A percentile compares a stretch with the other conserved stretches of the same genome.
phyloP scores from a whole-genome alignment of 768 basidiomycete species.

The Leucogyrophana mollusca region DNA sequence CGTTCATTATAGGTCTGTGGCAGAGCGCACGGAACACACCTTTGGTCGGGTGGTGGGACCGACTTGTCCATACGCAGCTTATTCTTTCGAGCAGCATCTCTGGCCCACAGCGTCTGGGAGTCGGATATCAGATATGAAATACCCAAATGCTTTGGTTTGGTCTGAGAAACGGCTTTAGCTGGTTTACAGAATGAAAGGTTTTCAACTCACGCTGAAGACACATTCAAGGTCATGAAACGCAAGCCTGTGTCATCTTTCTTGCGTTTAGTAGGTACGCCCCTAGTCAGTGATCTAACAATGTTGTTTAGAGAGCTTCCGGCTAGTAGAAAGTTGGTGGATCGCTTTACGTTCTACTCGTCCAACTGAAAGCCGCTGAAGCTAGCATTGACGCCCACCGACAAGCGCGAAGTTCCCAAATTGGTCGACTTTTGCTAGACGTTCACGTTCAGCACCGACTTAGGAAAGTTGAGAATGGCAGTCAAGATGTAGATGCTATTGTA shows the following conservation, averaged over 20 bases:
- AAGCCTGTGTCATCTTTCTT: constrained; percentile 81
- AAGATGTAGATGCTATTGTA: not conserved
- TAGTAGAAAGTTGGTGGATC: no score
- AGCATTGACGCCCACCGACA: no score
- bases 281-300: constrained; percentile 54
- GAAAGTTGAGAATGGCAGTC: no score
- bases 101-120: constrained; percentile 68
- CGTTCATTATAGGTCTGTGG: constrained; percentile 20
- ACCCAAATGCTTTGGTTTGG: constrained; percentile 79
- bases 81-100: constrained; percentile 58
- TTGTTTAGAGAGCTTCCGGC: no score
- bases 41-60: constrained; percentile 40
- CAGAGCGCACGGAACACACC: constrained; percentile 31
- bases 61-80: constrained; percentile 41
- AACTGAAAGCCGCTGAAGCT: no score
- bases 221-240: constrained; percentile 78
- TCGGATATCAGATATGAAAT: constrained; percentile 80
- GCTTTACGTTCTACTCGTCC: no score
- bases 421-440: no score
- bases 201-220: constrained; percentile 64
- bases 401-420: no score
- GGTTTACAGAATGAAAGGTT: constrained; percentile 2
- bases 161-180: constrained; percentile 37
- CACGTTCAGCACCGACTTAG: no score
- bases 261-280: constrained; percentile 81